These are phyloP conservation scores for Berkeleyomyces rouxiae DNA, from an alignment of 2,329 filamentous ascomycete genomes.

Conservation along the genomic window DNA sequence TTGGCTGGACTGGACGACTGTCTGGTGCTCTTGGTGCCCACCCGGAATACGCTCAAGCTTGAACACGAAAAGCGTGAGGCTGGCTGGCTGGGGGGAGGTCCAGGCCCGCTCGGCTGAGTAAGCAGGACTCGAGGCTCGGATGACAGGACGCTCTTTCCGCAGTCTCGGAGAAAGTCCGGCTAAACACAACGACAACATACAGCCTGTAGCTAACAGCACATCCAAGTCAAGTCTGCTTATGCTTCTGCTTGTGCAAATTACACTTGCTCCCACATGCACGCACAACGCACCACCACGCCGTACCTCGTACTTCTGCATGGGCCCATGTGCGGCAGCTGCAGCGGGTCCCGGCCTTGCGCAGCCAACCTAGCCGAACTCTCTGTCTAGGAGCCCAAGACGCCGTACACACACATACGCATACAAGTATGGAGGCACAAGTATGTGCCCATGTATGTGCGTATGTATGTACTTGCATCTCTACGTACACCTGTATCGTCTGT, in stretches of 20 bases:
- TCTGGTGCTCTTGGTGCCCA: no score
- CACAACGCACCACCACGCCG: not conserved
- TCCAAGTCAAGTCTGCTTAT: no score
- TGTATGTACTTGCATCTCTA: not conserved
- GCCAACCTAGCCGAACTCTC: not conserved
- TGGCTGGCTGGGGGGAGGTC: not conserved
- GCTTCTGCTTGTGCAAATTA: not conserved
- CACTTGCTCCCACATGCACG: not conserved
- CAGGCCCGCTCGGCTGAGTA: not conserved
- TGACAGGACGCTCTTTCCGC: not conserved
- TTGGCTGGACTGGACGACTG: no score
- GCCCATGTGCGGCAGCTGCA: not conserved
- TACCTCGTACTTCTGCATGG: not conserved
- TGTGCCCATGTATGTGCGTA: not conserved
- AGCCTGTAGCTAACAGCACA: no score
- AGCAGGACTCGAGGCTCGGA: not conserved
- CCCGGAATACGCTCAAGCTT: no score
- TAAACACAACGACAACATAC: not conserved
- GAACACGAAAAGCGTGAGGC: not conserved
- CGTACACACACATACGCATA: no score
- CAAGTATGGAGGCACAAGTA: no score
- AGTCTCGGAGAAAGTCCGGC: not conserved
- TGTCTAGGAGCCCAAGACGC: not conserved
- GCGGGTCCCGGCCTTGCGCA: not conserved
- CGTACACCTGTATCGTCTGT: not conserved